A percentile compares a stretch with the other conserved stretches of the same genome.
phyloP scores from a whole-genome alignment of 2,329 filamentous ascomycete genomes.

The Dendryphion nanum region DNA sequence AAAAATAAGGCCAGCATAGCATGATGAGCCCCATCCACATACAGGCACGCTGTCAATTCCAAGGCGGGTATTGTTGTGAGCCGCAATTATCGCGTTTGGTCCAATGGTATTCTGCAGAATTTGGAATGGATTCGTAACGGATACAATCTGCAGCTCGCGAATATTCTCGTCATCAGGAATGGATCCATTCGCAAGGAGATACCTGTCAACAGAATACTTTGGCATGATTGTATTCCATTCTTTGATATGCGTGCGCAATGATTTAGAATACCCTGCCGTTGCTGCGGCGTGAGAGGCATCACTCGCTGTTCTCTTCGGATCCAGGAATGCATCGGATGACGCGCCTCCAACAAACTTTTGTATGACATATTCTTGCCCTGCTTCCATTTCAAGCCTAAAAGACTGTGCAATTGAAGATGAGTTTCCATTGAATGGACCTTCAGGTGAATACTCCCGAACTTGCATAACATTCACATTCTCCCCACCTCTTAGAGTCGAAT shows the following conservation, averaged over 20 bases:
- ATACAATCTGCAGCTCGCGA: conserved; percentile 55
- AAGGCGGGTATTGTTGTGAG: conserved; percentile 50
- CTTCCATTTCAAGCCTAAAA: conserved; percentile 52
- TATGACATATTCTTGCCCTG: conserved; percentile 55
- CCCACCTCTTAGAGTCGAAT: conserved; percentile 53
- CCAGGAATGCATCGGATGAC: conserved; percentile 64
- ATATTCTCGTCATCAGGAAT: conserved; percentile 58
- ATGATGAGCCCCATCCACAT: conserved; percentile 66
- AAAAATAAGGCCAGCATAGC: conserved; percentile 65
- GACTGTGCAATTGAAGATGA: conserved; percentile 65
- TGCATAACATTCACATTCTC: conserved; percentile 42
- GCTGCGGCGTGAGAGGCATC: conserved; percentile 53
- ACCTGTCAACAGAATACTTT: conserved; percentile 62
- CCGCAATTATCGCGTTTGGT: conserved; percentile 52
- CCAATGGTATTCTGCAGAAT: conserved; percentile 57
- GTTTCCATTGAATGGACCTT: conserved; percentile 55
- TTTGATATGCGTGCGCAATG: conserved; percentile 55
- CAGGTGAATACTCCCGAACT: no score
- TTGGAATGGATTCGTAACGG: conserved; percentile 57
- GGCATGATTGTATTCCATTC: conserved; percentile 65
- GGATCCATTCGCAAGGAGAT: conserved; percentile 55
- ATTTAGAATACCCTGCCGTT: conserved; percentile 53
- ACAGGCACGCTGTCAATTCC: conserved; percentile 65
- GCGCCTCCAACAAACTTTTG: conserved; percentile 69
- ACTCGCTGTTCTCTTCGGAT: conserved; percentile 56